Evolutionary conservation across 495 filamentous ascomycete genomes (phyloP).

Genomic region (Trichoderma reesei): DNA sequence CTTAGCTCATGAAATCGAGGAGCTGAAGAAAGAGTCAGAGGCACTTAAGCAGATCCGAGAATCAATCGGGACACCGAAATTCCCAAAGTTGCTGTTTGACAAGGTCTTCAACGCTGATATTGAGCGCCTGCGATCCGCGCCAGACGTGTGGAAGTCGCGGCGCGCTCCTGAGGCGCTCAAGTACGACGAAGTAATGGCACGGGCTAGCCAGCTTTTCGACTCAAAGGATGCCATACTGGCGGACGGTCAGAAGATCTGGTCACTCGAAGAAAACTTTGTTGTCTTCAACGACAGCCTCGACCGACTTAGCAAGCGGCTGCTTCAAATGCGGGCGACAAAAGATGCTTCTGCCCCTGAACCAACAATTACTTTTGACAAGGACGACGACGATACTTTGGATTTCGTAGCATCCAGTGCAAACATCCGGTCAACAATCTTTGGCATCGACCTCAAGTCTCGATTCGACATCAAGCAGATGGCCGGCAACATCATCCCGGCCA

Average conservation of each 20-base stretch:
- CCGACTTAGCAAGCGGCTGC: constrained; percentile 62
- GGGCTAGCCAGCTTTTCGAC: constrained; percentile 37
- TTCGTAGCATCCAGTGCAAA: constrained; percentile 91
- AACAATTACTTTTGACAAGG: constrained; percentile 87
- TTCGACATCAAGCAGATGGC: constrained; percentile 99
- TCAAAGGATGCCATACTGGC: constrained; percentile 45
- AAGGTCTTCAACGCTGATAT: constrained; percentile 91
- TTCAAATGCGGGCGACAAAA: constrained; percentile 45
- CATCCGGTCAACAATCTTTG: constrained; percentile 73
- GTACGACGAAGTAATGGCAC: constrained; percentile 39
- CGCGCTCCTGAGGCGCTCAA: constrained; percentile 63
- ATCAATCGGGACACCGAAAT: constrained; percentile 74
- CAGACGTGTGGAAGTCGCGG: constrained; percentile 91
- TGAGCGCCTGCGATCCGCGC: constrained; percentile 71
- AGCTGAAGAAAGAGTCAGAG: constrained; percentile 70
- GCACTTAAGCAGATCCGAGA: constrained; percentile 74
- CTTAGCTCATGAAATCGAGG: constrained; percentile 68
- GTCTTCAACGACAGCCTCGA: constrained; percentile 81
- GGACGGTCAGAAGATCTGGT: constrained; percentile 73
- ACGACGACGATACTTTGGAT: constrained; percentile 89
- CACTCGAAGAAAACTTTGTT: constrained; percentile 64
- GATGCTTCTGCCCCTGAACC: constrained; percentile 41
- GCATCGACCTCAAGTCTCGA: constrained; percentile 77
- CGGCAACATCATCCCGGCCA: constrained; percentile 97
- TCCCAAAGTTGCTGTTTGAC: constrained; percentile 71